phyloP scores from a whole-genome alignment of 805 yeast genomes.

The Debaryomyces maramus region DNA sequence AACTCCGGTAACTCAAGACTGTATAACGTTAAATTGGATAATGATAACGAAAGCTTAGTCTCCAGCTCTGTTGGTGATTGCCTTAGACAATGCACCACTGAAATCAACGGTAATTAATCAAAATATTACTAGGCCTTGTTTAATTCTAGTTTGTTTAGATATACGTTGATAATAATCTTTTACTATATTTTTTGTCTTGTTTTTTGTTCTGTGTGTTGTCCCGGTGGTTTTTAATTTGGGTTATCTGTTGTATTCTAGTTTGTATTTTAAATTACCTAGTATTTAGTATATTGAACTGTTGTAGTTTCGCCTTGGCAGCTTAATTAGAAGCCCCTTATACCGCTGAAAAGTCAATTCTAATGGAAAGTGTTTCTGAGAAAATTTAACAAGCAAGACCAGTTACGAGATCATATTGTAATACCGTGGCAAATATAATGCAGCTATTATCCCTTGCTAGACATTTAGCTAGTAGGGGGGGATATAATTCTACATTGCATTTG shows the following conservation, averaged over 20 bases:
- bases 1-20: constrained; percentile 10
- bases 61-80: constrained; percentile 42
- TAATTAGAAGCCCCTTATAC: no score
- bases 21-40: constrained; percentile 8
- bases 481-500: no score
- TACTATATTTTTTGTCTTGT: not conserved
- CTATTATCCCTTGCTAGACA: no score
- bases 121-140: not conserved
- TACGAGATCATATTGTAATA: no score
- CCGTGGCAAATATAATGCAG: no score
- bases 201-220: not conserved
- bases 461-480: no score
- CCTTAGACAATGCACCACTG: constrained; percentile 38
- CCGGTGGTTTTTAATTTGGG: not conserved
- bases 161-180: not conserved
- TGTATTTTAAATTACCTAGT: not conserved
- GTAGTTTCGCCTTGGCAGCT: no score
- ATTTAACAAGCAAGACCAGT: no score
- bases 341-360: no score
- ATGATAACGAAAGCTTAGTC: constrained; percentile 38
- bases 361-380: no score
- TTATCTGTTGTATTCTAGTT: not conserved
- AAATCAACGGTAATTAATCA: constrained; percentile 26
- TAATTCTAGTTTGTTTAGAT: not conserved
- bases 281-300: no score